Percentiles rank a stretch among this genome's conserved stretches.
Conservation (phyloP, 2,329 filamentous ascomycete genomes). For the Nemania sp. region DNA sequence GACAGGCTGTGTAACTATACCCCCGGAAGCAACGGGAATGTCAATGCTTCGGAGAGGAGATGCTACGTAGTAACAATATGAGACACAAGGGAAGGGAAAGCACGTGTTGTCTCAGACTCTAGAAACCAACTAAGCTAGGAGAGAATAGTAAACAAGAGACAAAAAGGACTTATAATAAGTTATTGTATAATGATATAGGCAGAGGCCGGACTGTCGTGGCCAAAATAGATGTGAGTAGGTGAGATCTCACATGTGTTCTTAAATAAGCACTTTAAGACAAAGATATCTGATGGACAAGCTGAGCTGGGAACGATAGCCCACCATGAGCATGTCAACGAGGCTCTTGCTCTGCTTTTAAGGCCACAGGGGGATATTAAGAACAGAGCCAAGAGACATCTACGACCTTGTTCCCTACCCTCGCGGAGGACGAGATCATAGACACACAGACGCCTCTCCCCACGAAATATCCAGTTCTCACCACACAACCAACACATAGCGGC, state of each 20-base stretch:
- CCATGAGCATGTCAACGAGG: neutral
- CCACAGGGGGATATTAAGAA: neutral
- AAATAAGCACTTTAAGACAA: conserved; percentile 12
- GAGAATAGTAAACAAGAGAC: neutral
- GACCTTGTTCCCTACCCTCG: neutral
- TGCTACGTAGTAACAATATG: neutral
- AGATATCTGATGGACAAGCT: neutral
- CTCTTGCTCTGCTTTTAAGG: neutral
- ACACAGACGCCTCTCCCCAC: neutral
- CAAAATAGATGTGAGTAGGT: neutral
- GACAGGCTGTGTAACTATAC: neutral
- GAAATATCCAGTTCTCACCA: neutral
- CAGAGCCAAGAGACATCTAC: neutral
- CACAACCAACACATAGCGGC: neutral
- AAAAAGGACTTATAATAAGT: neutral
- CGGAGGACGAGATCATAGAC: conserved; percentile 6
- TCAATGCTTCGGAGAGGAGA: neutral
- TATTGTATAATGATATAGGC: neutral
- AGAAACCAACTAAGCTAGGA: neutral
- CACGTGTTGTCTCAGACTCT: neutral
- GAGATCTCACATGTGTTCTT: conserved; percentile 6
- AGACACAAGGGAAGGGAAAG: neutral
- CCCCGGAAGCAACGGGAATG: neutral
- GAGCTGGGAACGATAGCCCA: neutral
- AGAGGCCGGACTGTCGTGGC: neutral